Percentiles rank a stretch among this genome's conserved stretches.
Conservation (phyloP, 2,329 filamentous ascomycete species). For the Stachybotrys elegans region DNA sequence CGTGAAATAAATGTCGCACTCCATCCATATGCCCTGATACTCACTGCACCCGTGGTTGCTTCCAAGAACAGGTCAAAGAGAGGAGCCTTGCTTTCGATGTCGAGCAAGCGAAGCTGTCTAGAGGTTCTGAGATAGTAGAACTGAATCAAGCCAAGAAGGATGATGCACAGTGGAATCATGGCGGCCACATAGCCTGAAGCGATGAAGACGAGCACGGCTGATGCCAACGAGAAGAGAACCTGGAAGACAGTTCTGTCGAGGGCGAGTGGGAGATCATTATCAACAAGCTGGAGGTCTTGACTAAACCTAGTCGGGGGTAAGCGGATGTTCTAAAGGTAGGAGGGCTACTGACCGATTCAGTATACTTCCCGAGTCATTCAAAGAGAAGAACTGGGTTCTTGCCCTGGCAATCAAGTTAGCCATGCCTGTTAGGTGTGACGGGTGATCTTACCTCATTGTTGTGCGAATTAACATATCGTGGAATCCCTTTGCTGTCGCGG, state of each 20-base stretch:
- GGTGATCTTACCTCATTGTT: background rate
- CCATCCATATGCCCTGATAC: conserved; percentile 31
- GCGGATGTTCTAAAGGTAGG: background rate
- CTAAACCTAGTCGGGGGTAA: conserved; percentile 22
- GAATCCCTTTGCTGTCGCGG: background rate
- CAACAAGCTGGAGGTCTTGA: conserved; percentile 33
- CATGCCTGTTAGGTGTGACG: no score
- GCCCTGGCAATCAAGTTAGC: background rate
- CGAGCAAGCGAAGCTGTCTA: conserved; percentile 22
- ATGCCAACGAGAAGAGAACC: conserved; percentile 16
- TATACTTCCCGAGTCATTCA: background rate
- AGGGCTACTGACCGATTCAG: background rate
- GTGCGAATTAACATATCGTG: background rate
- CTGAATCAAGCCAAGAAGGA: conserved; percentile 19
- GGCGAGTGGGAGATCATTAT: conserved; percentile 27
- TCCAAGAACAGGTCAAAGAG: conserved; percentile 23
- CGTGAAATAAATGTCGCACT: conserved; percentile 12
- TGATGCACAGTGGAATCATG: conserved; percentile 34
- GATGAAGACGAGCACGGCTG: conserved; percentile 34
- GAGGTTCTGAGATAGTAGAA: conserved; percentile 26
- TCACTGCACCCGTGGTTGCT: conserved; percentile 15
- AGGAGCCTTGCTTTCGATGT: conserved; percentile 24
- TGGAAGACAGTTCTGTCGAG: conserved; percentile 18
- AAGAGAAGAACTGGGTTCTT: background rate
- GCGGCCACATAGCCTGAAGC: conserved; percentile 31